Evolutionary conservation across 2,329 filamentous ascomycete genomes (phyloP), one percentile per base, ranked within the genome.

Genomic region (Coniochaeta hoffmannii): DNA sequence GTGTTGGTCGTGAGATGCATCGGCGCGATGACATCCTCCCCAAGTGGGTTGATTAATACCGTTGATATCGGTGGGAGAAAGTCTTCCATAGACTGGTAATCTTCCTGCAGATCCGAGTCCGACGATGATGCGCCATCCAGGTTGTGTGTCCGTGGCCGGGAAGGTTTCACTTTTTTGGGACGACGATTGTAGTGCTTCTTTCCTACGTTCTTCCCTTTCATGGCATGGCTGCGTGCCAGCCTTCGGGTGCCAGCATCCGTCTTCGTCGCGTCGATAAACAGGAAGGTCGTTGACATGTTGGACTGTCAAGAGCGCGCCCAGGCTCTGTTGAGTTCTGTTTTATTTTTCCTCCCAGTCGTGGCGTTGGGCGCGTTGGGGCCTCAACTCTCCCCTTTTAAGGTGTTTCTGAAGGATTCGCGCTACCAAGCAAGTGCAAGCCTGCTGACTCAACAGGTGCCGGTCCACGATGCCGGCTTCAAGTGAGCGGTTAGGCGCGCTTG

Each of bases 191-290:
- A n/a, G 34, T 53, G 54, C 36, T 24, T 52, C 19, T 53, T 56
- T 34, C 54, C 54, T 4, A 53, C 54, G 46, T 56, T 56, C 38
- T 56, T 56, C 10, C 54, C 54, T 50, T 46, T 56, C 54, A 56
- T 56, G 22, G 49, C 54, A 49, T 56, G 54, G 26, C 54, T 56
- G 14, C 49, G 54, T 8, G 50, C 54, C 17, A 19, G 49, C 38
- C 54, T 46, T 35, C 54, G 44, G 10, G 54, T 56, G 15, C n/a
- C 22, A 28, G 46, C 19, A 24, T 56, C 54, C 15, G 14, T 56
- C 28, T 56, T 56, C 19, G 54, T 53, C 4, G 4, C 38, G 11
- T 44, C 38, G 5, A 44, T 44, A 10, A 44, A 44, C 3, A 2
- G 5, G 38, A 44, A 44, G 10, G n/a, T 19, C 35, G 4, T 36